A percentile compares a stretch with the other conserved stretches of the same genome.
Conservation (phyloP, 352 stramenopile genomes). For the Phytophthora rubi region DNA sequence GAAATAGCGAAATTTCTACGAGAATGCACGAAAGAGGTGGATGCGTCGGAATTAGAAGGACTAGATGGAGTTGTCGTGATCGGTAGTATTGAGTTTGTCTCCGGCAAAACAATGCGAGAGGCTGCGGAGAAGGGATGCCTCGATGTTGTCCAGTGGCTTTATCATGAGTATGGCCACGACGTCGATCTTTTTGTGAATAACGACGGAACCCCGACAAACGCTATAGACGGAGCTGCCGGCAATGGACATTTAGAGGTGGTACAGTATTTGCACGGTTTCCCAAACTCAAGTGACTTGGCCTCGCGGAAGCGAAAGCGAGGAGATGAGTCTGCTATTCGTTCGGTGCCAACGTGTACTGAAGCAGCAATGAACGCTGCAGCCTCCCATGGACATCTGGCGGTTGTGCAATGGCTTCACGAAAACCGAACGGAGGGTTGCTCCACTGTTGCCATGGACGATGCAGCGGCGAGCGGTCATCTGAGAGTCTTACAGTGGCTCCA, state of each 20-base stretch:
- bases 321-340: background rate
- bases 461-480: slow-evolving; percentile 3
- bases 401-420: slow-evolving; percentile 29
- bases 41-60: background rate
- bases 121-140: background rate
- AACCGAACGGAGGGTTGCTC: slow-evolving; percentile 15
- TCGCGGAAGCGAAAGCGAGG: background rate
- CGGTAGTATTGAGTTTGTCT: background rate
- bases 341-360: slow-evolving; percentile 1
- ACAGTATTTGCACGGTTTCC: slow-evolving; percentile 20
- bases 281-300: background rate
- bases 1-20: slow-evolving; percentile 19
- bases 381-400: slow-evolving; percentile 24
- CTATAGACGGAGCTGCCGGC: slow-evolving; percentile 30
- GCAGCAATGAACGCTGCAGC: slow-evolving; percentile 22
- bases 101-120: background rate
- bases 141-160: slow-evolving; percentile 4
- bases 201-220: background rate
- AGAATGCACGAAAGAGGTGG: background rate
- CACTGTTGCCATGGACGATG: slow-evolving; percentile 10
- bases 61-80: background rate
- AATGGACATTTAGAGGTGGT: slow-evolving; percentile 34
- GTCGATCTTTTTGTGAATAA: background rate
- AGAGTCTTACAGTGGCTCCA: slow-evolving; percentile 14
- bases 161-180: background rate